A percentile compares a stretch with the other conserved stretches of the same genome.
phyloP scores from a whole-genome alignment of 176 grass and related monocot genomes.

The Musa acuminata region DNA sequence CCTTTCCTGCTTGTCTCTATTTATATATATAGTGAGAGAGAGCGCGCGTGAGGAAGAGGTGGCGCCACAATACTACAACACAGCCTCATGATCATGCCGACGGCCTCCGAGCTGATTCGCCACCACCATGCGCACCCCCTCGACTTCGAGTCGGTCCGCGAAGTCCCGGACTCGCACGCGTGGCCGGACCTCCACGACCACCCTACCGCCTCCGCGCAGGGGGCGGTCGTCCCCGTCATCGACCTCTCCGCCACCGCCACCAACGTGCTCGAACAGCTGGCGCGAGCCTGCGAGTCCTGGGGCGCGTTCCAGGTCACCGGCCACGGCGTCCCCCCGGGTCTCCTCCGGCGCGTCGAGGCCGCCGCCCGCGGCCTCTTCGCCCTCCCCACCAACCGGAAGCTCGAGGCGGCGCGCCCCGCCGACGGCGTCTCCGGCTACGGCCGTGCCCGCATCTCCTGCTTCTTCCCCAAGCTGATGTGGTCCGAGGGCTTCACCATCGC shows the following conservation, averaged over 20 bases:
- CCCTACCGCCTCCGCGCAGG: slow-evolving; percentile 16
- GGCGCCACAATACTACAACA: not conserved
- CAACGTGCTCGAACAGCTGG: slow-evolving; percentile 1
- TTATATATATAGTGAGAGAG: not conserved
- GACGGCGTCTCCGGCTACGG: slow-evolving; percentile 40
- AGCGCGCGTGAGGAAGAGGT: not conserved
- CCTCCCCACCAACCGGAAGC: slow-evolving; percentile 54
- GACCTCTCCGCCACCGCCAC: slow-evolving; percentile 30
- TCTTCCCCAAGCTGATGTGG: slow-evolving; percentile 99
- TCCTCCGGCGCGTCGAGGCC: slow-evolving; percentile 53
- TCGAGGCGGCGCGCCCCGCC: slow-evolving; percentile 45
- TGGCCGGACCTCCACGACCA: slow-evolving; percentile 65
- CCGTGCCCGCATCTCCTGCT: slow-evolving; percentile 49
- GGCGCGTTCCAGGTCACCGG: slow-evolving; percentile 68
- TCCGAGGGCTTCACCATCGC: slow-evolving; percentile 75
- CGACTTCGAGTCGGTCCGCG: slow-evolving; percentile 31
- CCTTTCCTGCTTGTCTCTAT: not conserved
- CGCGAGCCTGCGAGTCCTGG: slow-evolving; percentile 61
- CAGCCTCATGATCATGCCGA: not conserved
- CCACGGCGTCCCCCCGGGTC: slow-evolving; percentile 31
- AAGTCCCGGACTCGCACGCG: slow-evolving; percentile 76
- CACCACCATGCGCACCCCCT: slow-evolving; percentile 29
- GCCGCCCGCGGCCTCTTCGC: slow-evolving; percentile 59
- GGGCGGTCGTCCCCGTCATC: slow-evolving; percentile 57
- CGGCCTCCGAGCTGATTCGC: not conserved